A percentile compares a stretch with the other conserved stretches of the same genome.
These are phyloP conservation scores for Candida fluviatilis DNA, from an alignment of 805 yeast species.

Conservation along the genomic window DNA sequence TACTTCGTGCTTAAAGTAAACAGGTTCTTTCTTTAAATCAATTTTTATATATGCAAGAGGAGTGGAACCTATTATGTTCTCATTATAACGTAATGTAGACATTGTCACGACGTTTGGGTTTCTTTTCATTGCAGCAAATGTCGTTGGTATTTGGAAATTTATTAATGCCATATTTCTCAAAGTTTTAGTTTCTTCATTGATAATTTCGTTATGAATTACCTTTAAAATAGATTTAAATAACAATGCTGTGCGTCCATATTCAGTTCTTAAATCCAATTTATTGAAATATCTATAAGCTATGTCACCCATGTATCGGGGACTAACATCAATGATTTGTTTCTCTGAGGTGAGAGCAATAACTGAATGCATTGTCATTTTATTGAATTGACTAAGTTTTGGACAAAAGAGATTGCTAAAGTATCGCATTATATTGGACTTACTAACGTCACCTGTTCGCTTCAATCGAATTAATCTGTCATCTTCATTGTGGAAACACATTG, in stretches of 20 bases:
- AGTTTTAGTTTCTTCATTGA: constrained; percentile 16
- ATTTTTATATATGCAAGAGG: constrained; percentile 15
- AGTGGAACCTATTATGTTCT: constrained; percentile 12
- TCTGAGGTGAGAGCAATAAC: constrained; percentile 19
- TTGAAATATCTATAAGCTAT: constrained; percentile 27
- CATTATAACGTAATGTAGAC: constrained; percentile 23
- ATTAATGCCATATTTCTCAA: constrained; percentile 19
- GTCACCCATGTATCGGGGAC: constrained; percentile 28
- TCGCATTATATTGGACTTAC: constrained; percentile 1
- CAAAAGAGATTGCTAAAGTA: constrained; percentile 14
- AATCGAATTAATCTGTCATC: constrained; percentile 17
- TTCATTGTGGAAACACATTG: constrained; percentile 26
- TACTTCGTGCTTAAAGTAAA: constrained; percentile 19
- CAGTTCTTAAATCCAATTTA: constrained; percentile 24
- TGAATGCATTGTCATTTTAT: constrained; percentile 28
- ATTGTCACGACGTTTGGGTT: constrained; percentile 23
- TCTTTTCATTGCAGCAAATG: constrained; percentile 21
- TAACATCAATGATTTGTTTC: constrained; percentile 21
- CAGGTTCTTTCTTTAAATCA: constrained; percentile 11
- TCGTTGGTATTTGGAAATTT: constrained; percentile 21
- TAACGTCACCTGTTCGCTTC: constrained; percentile 9
- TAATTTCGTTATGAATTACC: constrained; percentile 11
- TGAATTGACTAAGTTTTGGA: constrained; percentile 20
- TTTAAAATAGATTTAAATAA: constrained; percentile 22
- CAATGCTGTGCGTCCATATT: constrained; percentile 20